These are phyloP conservation scores for Ceratobasidium papillatum DNA, from an alignment of 1,284 basidiomycete genomes.

Conservation along the genomic window DNA sequence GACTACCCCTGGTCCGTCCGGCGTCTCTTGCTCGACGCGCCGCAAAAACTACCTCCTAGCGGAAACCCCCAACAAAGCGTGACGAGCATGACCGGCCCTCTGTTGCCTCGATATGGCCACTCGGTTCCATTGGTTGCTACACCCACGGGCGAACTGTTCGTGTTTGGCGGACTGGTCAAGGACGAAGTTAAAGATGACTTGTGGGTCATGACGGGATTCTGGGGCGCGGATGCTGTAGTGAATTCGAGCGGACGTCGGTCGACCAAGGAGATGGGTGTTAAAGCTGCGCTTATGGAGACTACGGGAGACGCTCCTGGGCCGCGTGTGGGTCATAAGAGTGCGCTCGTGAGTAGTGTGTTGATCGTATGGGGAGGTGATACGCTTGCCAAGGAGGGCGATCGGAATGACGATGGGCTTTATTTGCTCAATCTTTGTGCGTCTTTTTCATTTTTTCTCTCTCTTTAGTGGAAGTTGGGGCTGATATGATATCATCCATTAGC, in stretches of 20 bases:
- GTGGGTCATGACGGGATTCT: conserved; percentile 69
- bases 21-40: conserved; percentile 66
- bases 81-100: conserved; percentile 55
- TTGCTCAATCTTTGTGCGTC: conserved; percentile 89
- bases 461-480: conserved; percentile 2
- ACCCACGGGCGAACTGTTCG: conserved; percentile 86
- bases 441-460: conserved; percentile 46
- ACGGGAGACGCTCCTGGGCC: conserved; percentile 89
- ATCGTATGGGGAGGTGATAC: conserved; percentile 99
- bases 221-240: conserved; percentile 17
- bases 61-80: background rate
- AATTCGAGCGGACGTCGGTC: conserved; percentile 53
- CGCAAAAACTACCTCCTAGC: conserved; percentile 50
- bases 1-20: conserved; percentile 73
- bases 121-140: conserved; percentile 89
- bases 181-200: conserved; percentile 94
- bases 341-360: conserved; percentile 93
- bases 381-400: conserved; percentile 75
- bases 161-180: conserved; percentile 96
- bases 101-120: conserved; percentile 98
- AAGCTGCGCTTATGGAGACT: conserved; percentile 81
- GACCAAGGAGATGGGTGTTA: conserved; percentile 71
- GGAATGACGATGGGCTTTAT: conserved; percentile 94
- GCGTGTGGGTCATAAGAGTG: conserved; percentile 94
- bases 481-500: conserved; percentile 56